Conservation (phyloP, 331 rosid genomes). For the Acacia pycnantha region DNA sequence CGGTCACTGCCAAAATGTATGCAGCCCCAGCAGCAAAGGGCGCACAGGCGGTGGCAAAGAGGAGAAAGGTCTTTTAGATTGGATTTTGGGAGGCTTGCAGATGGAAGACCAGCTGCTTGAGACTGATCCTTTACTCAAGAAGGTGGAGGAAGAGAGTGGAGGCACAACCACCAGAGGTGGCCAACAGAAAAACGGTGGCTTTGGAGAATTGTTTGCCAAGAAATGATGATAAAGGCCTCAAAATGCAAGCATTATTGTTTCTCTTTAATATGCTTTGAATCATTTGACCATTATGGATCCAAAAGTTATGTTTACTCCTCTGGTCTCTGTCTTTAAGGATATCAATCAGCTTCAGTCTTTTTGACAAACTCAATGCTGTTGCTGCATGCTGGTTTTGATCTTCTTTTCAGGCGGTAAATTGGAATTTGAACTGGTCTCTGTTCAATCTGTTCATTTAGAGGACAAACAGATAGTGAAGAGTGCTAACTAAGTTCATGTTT, state of each 20-base stretch:
- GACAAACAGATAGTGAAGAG: neutral
- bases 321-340: conserved; percentile 20
- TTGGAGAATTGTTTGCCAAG: conserved; percentile 82
- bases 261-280: conserved; percentile 28
- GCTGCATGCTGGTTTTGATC: neutral
- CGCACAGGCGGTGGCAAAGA: conserved; percentile 57
- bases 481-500: neutral
- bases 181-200: conserved; percentile 73
- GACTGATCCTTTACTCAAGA: conserved; percentile 86
- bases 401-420: neutral
- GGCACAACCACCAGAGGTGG: conserved; percentile 28
- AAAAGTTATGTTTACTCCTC: conserved; percentile 16
- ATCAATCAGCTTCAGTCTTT: neutral
- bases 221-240: conserved; percentile 1
- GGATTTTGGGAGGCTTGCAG: conserved; percentile 74
- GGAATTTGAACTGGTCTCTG: neutral
- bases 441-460: neutral
- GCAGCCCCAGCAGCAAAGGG: conserved; percentile 71
- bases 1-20: conserved; percentile 50
- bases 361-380: neutral
- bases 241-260: neutral
- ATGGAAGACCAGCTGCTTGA: conserved; percentile 79
- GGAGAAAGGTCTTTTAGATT: conserved; percentile 73
- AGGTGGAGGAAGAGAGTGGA: conserved; percentile 69
- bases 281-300: conserved; percentile 13